Percentiles rank a stretch among this genome's conserved stretches.
phyloP scores from a whole-genome alignment of 2,329 filamentous ascomycete species.

The Biscogniauxia marginata region DNA sequence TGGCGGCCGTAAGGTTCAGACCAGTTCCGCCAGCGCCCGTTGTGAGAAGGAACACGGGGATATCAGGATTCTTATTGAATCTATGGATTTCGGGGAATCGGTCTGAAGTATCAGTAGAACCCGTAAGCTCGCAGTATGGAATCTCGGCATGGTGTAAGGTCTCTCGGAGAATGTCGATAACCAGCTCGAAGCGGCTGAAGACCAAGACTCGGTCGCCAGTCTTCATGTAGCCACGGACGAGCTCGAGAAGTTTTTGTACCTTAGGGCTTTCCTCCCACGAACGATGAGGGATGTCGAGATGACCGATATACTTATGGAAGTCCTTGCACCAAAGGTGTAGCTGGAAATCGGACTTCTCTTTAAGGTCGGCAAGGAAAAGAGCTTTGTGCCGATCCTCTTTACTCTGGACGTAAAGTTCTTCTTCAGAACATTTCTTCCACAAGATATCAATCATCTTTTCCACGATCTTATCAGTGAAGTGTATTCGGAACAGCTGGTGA shows the following conservation, averaged over 20 bases:
- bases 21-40: constrained; percentile 96
- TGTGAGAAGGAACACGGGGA: constrained; percentile 88
- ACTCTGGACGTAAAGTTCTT: constrained; percentile 42
- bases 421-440: constrained; percentile 63
- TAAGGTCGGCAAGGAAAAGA: constrained; percentile 55
- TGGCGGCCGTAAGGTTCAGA: constrained; percentile 92
- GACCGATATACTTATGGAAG: constrained; percentile 50
- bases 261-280: constrained; percentile 72
- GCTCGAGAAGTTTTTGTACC: constrained; percentile 72
- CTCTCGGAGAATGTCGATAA: constrained; percentile 85
- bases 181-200: constrained; percentile 90
- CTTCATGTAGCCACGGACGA: constrained; percentile 69
- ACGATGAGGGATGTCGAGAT: constrained; percentile 52
- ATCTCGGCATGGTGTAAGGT: constrained; percentile 74
- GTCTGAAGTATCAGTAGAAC: constrained; percentile 75
- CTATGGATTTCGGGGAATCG: constrained; percentile 86
- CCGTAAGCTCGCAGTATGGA: constrained; percentile 81
- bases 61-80: constrained; percentile 72
- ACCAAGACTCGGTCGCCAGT: constrained; percentile 86
- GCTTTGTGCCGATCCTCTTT: constrained; percentile 48
- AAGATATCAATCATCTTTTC: constrained; percentile 75
- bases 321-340: constrained; percentile 65
- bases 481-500: constrained; percentile 78
- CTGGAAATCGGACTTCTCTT: constrained; percentile 61
- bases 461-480: constrained; percentile 74